phyloP scores from a whole-genome alignment of 1,139 yeast genomes.

The Blastobotrys aristatus region DNA sequence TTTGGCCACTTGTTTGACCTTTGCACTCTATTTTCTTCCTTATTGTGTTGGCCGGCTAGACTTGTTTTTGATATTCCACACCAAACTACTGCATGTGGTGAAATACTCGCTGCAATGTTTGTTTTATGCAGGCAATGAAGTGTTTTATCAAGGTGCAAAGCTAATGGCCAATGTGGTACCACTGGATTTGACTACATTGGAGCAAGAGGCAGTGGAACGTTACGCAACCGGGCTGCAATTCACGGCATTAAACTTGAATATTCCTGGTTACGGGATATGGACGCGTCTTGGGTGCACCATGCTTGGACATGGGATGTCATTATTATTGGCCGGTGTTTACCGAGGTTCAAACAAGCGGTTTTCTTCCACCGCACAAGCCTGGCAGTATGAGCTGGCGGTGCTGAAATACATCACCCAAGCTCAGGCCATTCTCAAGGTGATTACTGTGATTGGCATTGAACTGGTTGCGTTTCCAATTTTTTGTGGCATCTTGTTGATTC shows the following conservation, averaged over 20 bases:
- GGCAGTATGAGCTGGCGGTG: slow-evolving; percentile 18
- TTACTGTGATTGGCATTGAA: slow-evolving; percentile 70
- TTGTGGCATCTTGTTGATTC: slow-evolving; percentile 70
- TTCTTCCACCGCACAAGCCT: slow-evolving; percentile 15
- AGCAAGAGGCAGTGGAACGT: slow-evolving; percentile 3
- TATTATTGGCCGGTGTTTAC: slow-evolving; percentile 18
- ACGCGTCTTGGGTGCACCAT: slow-evolving; percentile 18
- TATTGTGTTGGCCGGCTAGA: slow-evolving; percentile 27
- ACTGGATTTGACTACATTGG: slow-evolving; percentile 1
- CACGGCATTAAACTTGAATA: not conserved
- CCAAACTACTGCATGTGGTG: not conserved
- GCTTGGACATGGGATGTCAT: slow-evolving; percentile 20
- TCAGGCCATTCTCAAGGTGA: slow-evolving; percentile 64
- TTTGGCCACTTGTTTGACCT: slow-evolving; percentile 18
- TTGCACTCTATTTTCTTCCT: slow-evolving; percentile 26
- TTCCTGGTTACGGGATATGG: slow-evolving; percentile 16
- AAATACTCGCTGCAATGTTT: slow-evolving; percentile 2
- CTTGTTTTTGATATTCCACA: slow-evolving; percentile 4
- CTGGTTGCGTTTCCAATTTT: slow-evolving; percentile 76
- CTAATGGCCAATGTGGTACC: not conserved
- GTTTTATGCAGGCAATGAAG: slow-evolving; percentile 7
- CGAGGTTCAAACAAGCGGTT: slow-evolving; percentile 21
- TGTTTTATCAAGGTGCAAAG: slow-evolving; percentile 7
- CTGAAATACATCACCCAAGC: slow-evolving; percentile 31
- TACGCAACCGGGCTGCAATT: slow-evolving; percentile 4